phyloP scores from a whole-genome alignment of 257 asterid species.

The Solanum piurae region DNA sequence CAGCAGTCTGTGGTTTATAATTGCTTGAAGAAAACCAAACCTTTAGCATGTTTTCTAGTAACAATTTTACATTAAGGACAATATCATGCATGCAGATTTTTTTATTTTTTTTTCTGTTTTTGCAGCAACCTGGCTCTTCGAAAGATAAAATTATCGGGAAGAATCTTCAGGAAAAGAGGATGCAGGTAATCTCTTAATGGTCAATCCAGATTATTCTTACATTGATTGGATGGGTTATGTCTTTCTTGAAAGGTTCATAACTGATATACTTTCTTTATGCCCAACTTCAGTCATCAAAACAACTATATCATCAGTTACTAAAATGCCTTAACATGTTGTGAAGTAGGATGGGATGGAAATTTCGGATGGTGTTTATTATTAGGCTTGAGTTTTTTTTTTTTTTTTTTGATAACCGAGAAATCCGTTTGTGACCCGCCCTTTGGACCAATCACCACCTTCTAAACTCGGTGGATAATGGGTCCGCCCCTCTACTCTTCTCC shows the following conservation, averaged over 20 bases:
- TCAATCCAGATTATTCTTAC: not conserved
- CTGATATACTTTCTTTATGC: not conserved
- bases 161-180: slow-evolving; percentile 43
- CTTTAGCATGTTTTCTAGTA: not conserved
- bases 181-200: slow-evolving; percentile 35
- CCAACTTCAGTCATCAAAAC: not conserved
- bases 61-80: not conserved
- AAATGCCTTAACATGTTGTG: not conserved
- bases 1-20: not conserved
- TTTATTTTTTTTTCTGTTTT: not conserved
- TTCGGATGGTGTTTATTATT: not conserved
- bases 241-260: not conserved
- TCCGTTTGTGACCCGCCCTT: no score
- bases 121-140: slow-evolving; percentile 66
- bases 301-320: not conserved
- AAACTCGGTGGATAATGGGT: no score
- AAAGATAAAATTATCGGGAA: slow-evolving; percentile 53
- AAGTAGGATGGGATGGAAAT: not conserved
- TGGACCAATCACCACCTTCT: no score
- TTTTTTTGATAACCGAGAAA: no score
- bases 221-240: not conserved
- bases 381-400: not conserved
- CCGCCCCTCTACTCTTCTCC: no score
- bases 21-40: not conserved
- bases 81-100: not conserved